A percentile compares a stretch with the other conserved stretches of the same genome.
Evolutionary conservation across 371 early-diverging fungal genomes (phyloP).

Genomic region (Mortierella sp.): DNA sequence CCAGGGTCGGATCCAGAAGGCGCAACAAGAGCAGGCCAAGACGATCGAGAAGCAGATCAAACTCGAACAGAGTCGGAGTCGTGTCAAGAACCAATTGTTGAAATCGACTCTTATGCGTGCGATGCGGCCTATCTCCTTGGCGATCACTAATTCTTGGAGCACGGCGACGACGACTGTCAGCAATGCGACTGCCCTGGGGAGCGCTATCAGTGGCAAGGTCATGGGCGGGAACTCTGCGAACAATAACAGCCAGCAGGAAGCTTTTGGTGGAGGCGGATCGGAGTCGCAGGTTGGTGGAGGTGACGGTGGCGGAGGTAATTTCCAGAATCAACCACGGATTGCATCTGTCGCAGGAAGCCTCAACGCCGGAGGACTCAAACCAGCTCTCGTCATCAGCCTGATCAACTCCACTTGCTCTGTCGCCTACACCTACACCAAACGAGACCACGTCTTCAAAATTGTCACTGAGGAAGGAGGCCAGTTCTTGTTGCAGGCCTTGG

Average conservation of each 20-base stretch:
- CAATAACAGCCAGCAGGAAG: not conserved
- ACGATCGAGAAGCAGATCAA: slow-evolving; percentile 73
- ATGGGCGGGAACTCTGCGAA: slow-evolving; percentile 21
- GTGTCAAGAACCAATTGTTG: slow-evolving; percentile 68
- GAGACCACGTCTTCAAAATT: slow-evolving; percentile 85
- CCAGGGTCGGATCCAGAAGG: slow-evolving; percentile 77
- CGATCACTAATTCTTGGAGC: slow-evolving; percentile 49
- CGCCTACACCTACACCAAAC: slow-evolving; percentile 78
- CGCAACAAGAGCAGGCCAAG: slow-evolving; percentile 78
- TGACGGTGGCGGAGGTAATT: not conserved
- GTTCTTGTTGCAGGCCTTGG: slow-evolving; percentile 81
- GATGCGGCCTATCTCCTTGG: slow-evolving; percentile 54
- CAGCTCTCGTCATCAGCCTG: slow-evolving; percentile 84
- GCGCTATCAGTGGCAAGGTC: slow-evolving; percentile 40
- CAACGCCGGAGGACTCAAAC: slow-evolving; percentile 59
- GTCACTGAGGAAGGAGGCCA: slow-evolving; percentile 90
- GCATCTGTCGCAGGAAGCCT: slow-evolving; percentile 23
- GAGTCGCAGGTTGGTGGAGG: not conserved
- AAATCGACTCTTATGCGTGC: slow-evolving; percentile 68
- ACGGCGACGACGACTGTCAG: slow-evolving; percentile 52
- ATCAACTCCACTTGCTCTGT: slow-evolving; percentile 83
- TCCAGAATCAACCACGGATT: slow-evolving; percentile 5
- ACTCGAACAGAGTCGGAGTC: slow-evolving; percentile 66
- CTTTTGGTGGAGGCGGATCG: not conserved
- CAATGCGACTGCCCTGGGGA: slow-evolving; percentile 49